A percentile compares a stretch with the other conserved stretches of the same genome.
Conservation (phyloP, 352 stramenopile species). For the Pythium apleroticum region DNA sequence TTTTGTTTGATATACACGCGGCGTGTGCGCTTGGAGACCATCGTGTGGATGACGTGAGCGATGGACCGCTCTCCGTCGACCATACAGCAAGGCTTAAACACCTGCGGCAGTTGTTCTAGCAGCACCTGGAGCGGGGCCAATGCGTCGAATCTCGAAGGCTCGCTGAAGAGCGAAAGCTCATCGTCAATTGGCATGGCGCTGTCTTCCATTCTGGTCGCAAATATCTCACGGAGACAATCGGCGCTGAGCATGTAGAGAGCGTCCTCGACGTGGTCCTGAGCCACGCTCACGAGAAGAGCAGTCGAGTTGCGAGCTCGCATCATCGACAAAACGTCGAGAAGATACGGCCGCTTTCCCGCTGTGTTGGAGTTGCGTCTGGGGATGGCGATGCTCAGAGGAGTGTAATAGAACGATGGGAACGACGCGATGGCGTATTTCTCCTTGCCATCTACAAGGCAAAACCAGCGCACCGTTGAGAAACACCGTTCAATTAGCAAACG, state of each 20-base stretch:
- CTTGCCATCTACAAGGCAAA: constrained; percentile 20
- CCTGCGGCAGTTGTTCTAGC: not conserved
- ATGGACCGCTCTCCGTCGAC: constrained; percentile 41
- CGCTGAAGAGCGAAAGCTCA: not conserved
- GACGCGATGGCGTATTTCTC: constrained; percentile 33
- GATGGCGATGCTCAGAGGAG: constrained; percentile 21
- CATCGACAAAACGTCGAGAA: constrained; percentile 36
- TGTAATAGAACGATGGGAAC: constrained; percentile 54
- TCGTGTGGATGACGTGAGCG: constrained; percentile 41
- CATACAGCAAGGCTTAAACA: constrained; percentile 10
- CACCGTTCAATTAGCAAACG: not conserved
- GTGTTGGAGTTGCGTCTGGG: not conserved
- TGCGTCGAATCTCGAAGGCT: not conserved
- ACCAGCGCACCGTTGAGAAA: not conserved
- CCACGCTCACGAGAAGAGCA: constrained; percentile 26
- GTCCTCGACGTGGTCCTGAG: not conserved
- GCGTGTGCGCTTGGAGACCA: constrained; percentile 36
- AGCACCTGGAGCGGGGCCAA: constrained; percentile 34
- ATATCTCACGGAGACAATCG: constrained; percentile 7
- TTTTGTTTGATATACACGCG: constrained; percentile 35
- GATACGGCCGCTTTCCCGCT: not conserved
- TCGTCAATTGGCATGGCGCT: not conserved
- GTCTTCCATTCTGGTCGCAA: not conserved
- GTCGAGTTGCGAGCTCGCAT: constrained; percentile 35
- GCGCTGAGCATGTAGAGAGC: not conserved